Base-by-base conservation (phyloP, 1,284 basidiomycete genomes). In the Trichosporon ovoides region DNA sequence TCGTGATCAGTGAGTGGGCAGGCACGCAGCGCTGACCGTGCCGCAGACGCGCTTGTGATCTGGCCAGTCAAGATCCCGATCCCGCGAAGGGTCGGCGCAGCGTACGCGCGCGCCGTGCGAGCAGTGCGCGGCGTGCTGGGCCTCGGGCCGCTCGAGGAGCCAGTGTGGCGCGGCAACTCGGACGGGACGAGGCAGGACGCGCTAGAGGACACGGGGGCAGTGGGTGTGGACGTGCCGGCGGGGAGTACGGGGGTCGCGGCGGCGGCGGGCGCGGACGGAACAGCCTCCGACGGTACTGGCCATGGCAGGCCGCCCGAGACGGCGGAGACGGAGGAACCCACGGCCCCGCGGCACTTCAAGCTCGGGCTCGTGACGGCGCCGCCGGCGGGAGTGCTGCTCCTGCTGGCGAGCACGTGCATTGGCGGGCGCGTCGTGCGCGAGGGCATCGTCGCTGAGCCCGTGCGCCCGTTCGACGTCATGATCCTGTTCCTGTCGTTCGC, bases 381-480 rank as follows among this genome's bases (percentile, higher is more conserved):
- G 3, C 83, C 92, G 19, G 73, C 88, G 36, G 87, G 87, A 1
- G 91, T 94, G 10, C 79, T 88, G 0, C 71, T 95, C 34, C 80
- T 96, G 13, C 85, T 92, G 67, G 87, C 87, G 0, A 81, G 85
- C 0, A 84, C 85, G 53, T 87, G 86, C 58, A 84, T 96, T 19
- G 82, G 86, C 57, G 81, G 85, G 0, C 62, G 68, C 0, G 87
- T 80, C 74, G 71, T 95, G 24, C 81, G 85, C 7, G 78, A 83
- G 56, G 93, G 93, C 12, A 82, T 83, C 38, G 80, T 81, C 1
- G 52, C 34, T 2, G 78, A 86, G 51, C 88, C 88, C 3, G 83
- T 97, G 38, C 84, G 89, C 65, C 94, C 95, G 0, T 90, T 94
- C 69, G 91, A 96, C 73, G 92, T 98, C 61, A 84, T 98, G 75